Evolutionary conservation across 371 early-diverging fungal species (phyloP).

Genomic region (Nosema granulosis): DNA sequence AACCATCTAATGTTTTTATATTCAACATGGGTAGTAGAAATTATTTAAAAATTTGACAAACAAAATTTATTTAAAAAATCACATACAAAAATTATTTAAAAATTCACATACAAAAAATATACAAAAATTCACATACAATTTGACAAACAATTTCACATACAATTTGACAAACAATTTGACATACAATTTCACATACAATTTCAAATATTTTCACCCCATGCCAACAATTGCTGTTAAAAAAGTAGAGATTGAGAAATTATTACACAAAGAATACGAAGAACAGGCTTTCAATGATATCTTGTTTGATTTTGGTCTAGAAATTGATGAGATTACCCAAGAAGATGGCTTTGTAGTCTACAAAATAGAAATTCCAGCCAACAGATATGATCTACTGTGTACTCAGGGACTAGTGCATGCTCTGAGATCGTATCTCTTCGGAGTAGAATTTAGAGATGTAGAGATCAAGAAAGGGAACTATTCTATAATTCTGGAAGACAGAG

Average conservation of each 20-base stretch:
- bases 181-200: too few species aligned
- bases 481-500: slow-evolving; percentile 65
- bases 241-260: slow-evolving; percentile 2
- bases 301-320: slow-evolving; percentile 98
- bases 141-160: too few species aligned
- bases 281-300: slow-evolving; percentile 88
- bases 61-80: too few species aligned
- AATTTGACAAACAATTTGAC: too few species aligned
- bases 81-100: too few species aligned
- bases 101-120: too few species aligned
- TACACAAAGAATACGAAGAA: slow-evolving; percentile 52
- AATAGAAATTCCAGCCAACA: slow-evolving; percentile 98
- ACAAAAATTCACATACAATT: too few species aligned
- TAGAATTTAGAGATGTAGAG: slow-evolving; percentile 25
- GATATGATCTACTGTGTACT: slow-evolving; percentile 70
- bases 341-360: slow-evolving; percentile 75
- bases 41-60: too few species aligned
- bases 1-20: slow-evolving; percentile 14
- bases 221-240: slow-evolving; percentile 43
- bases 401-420: slow-evolving; percentile 58
- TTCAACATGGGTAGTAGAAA: neutral
- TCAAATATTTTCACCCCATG: slow-evolving; percentile 23
- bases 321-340: slow-evolving; percentile 81
- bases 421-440: slow-evolving; percentile 44
- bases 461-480: slow-evolving; percentile 19